These are phyloP conservation scores for Nematodospora valgi DNA, from an alignment of 805 yeast species.

Conservation along the genomic window DNA sequence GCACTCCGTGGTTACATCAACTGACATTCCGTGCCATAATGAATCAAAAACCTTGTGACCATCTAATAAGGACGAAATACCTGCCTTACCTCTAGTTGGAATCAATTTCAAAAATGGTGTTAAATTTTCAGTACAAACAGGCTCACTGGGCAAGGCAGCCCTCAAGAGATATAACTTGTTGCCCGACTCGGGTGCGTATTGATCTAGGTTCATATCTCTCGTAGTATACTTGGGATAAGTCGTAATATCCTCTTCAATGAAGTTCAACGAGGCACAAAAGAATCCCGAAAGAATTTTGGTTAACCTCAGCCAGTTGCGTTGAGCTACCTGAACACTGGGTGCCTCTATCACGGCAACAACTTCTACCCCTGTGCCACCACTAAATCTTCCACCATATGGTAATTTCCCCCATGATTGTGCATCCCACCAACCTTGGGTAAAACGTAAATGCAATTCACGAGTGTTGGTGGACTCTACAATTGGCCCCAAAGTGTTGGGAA, in stretches of 20 bases:
- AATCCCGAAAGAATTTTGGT: slow-evolving; percentile 81
- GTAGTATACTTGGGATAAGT: slow-evolving; percentile 53
- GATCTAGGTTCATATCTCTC: slow-evolving; percentile 24
- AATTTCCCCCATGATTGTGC: slow-evolving; percentile 80
- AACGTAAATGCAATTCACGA: slow-evolving; percentile 76
- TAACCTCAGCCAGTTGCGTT: slow-evolving; percentile 63
- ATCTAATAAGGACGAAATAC: slow-evolving; percentile 77
- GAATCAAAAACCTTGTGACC: slow-evolving; percentile 91
- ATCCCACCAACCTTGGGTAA: slow-evolving; percentile 96
- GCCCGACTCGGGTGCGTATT: slow-evolving; percentile 18
- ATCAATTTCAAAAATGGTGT: slow-evolving; percentile 88
- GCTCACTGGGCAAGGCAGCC: slow-evolving; percentile 92
- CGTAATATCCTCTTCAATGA: slow-evolving; percentile 76
- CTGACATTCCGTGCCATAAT: slow-evolving; percentile 90
- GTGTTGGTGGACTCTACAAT: slow-evolving; percentile 63
- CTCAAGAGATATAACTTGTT: slow-evolving; percentile 57
- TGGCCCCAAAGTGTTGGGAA: slow-evolving; percentile 82
- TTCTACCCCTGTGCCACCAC: slow-evolving; percentile 97
- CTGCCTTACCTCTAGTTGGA: slow-evolving; percentile 91
- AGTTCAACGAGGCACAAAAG: slow-evolving; percentile 92
- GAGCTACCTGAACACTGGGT: slow-evolving; percentile 48
- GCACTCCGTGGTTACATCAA: slow-evolving; percentile 68
- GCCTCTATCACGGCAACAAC: slow-evolving; percentile 85
- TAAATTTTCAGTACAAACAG: slow-evolving; percentile 93
- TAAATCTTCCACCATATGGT: slow-evolving; percentile 63